These are phyloP conservation scores for Staphylotrichum longicolle DNA, from an alignment of 495 filamentous ascomycete species.

Conservation along the genomic window DNA sequence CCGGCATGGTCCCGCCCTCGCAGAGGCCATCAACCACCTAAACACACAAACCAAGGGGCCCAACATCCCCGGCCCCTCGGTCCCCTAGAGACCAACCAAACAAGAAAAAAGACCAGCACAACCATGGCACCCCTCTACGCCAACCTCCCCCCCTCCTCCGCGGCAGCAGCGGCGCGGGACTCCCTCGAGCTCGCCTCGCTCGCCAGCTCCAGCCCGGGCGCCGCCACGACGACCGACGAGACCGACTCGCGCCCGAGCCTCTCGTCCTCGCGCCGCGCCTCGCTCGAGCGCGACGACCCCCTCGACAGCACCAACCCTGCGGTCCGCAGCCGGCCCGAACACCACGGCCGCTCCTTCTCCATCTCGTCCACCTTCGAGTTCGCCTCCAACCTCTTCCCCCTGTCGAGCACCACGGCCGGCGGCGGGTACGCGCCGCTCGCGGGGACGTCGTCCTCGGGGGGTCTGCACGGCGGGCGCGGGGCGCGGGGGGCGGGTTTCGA, in stretches of 20 bases:
- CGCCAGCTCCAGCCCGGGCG: constrained; percentile 70
- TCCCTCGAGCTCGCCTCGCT: constrained; percentile 95
- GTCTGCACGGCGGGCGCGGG: constrained; percentile 30
- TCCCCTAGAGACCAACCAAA: neutral
- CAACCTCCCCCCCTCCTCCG: constrained; percentile 38
- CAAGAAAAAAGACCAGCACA: neutral
- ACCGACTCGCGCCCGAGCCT: constrained; percentile 72
- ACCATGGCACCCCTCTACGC: constrained; percentile 48
- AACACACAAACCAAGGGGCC: neutral
- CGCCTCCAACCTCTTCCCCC: constrained; percentile 81
- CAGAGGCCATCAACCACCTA: neutral
- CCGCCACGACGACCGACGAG: constrained; percentile 58
- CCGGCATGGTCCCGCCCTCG: constrained; percentile 1
- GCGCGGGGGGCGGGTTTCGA: neutral
- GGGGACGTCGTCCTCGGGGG: constrained; percentile 57
- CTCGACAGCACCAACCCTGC: constrained; percentile 59
- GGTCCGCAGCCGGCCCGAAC: constrained; percentile 36
- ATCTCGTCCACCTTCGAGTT: constrained; percentile 94
- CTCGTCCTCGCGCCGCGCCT: constrained; percentile 86
- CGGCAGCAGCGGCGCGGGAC: constrained; percentile 59
- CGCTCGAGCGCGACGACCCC: constrained; percentile 82
- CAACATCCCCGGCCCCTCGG: neutral
- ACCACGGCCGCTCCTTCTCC: constrained; percentile 67
- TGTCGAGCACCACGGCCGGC: constrained; percentile 71
- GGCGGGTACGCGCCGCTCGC: constrained; percentile 80